phyloP scores from a whole-genome alignment of 768 basidiomycete genomes.

The Pisolithus sp. region DNA sequence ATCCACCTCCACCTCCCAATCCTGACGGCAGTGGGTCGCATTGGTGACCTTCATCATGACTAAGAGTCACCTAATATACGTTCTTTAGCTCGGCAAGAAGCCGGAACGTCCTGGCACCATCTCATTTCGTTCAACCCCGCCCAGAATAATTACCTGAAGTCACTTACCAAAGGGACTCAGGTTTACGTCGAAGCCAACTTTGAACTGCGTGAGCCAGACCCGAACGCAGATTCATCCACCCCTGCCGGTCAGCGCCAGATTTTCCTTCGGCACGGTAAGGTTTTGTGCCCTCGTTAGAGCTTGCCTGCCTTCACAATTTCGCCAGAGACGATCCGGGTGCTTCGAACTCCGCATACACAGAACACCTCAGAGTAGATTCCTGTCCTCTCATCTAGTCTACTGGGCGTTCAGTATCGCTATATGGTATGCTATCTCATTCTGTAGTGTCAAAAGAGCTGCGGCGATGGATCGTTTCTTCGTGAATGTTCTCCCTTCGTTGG shows the following conservation, averaged over 20 bases:
- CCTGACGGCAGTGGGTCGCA: slow-evolving; percentile 52
- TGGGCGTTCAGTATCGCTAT: neutral
- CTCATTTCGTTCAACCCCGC: slow-evolving; percentile 64
- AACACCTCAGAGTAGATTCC: neutral
- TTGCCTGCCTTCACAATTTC: slow-evolving; percentile 3
- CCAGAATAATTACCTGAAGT: slow-evolving; percentile 58
- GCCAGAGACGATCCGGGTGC: slow-evolving; percentile 51
- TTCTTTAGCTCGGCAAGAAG: slow-evolving; percentile 43
- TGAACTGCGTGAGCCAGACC: slow-evolving; percentile 69
- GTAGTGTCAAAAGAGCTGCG: neutral
- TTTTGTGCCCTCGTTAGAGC: neutral
- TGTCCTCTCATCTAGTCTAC: neutral
- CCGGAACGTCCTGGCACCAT: slow-evolving; percentile 67
- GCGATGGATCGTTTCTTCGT: neutral
- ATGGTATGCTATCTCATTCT: neutral
- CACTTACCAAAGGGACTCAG: slow-evolving; percentile 59
- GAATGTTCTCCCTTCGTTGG: slow-evolving; percentile 23
- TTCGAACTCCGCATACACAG: slow-evolving; percentile 28
- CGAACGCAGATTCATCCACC: slow-evolving; percentile 56
- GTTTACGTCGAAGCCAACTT: slow-evolving; percentile 80
- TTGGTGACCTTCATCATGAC: neutral
- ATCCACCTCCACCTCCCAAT: slow-evolving; percentile 47
- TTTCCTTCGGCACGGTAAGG: slow-evolving; percentile 71
- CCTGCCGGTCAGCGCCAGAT: slow-evolving; percentile 76
- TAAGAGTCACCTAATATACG: neutral